phyloP scores from a whole-genome alignment of 177 flowering plant genomes.

The Vitis hybrid region DNA sequence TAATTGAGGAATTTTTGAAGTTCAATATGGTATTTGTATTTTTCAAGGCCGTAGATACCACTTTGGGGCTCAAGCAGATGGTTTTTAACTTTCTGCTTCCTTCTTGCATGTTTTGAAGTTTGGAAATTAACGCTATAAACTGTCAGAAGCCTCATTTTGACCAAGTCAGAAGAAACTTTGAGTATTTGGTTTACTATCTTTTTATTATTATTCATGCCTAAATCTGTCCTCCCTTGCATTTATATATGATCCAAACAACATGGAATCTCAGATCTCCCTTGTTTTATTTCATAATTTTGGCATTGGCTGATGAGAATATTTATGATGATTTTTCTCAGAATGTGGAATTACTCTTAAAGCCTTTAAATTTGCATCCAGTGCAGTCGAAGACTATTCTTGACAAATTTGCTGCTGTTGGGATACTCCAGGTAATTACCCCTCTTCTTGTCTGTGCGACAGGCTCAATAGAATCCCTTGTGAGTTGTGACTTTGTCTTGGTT shows the following conservation, averaged over 20 bases:
- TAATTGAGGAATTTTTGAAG: background rate
- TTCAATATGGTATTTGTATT: background rate
- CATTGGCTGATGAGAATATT: background rate
- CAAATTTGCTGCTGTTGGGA: constrained; percentile 94
- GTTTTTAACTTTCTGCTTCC: background rate
- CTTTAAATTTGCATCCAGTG: constrained; percentile 60
- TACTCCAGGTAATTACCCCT: constrained; percentile 71
- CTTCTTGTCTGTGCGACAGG: background rate
- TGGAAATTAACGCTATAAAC: too few species aligned
- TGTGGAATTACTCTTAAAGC: constrained; percentile 63
- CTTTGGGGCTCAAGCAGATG: background rate
- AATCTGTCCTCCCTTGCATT: background rate
- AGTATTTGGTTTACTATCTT: too few species aligned
- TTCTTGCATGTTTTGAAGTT: too few species aligned
- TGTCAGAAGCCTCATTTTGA: too few species aligned
- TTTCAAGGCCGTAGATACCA: too few species aligned
- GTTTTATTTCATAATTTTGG: background rate
- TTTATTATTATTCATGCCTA: background rate
- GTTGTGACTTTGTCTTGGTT: too few species aligned
- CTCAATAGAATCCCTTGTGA: background rate
- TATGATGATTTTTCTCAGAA: constrained; percentile 36
- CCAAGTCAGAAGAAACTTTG: too few species aligned
- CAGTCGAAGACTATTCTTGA: constrained; percentile 57
- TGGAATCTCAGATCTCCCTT: background rate
- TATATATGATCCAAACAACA: background rate